These are phyloP conservation scores for Geotrichum candidum DNA, from an alignment of 1,139 yeast genomes.

Conservation along the genomic window DNA sequence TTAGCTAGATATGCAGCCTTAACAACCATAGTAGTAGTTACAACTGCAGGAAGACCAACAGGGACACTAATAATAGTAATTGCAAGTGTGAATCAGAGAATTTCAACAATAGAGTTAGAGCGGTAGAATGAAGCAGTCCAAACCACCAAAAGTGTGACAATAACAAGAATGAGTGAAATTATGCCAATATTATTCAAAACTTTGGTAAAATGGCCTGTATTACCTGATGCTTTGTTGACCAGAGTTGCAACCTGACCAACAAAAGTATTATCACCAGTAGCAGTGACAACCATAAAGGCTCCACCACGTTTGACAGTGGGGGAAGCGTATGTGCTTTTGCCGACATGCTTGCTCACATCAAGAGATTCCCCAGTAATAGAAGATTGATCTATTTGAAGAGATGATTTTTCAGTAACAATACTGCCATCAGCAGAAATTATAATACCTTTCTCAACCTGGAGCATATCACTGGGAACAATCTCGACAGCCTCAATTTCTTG, in stretches of 20 bases:
- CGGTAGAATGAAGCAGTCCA: constrained; percentile 97
- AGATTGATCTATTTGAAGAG: constrained; percentile 93
- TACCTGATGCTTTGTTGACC: constrained; percentile 92
- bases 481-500: constrained; percentile 60
- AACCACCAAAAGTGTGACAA: constrained; percentile 78
- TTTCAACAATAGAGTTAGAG: constrained; percentile 78
- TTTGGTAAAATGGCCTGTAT: constrained; percentile 95
- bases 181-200: constrained; percentile 98
- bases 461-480: constrained; percentile 75
- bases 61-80: constrained; percentile 99
- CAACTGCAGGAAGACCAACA: constrained; percentile 99
- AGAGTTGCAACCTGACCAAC: constrained; percentile 96
- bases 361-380: constrained; percentile 98
- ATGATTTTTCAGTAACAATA: constrained; percentile 79
- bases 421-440: constrained; percentile 91
- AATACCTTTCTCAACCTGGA: constrained; percentile 73
- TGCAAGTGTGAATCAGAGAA: constrained; percentile 88
- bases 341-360: constrained; percentile 88
- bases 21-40: constrained; percentile 99
- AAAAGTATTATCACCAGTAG: constrained; percentile 90
- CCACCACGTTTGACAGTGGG: constrained; percentile 97
- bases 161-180: constrained; percentile 80
- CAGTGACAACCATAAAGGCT: constrained; percentile 90
- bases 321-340: constrained; percentile 87
- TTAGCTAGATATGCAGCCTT: constrained; percentile 99